phyloP scores from a whole-genome alignment of 257 asterid genomes.

The Buddleja alternifolia region DNA sequence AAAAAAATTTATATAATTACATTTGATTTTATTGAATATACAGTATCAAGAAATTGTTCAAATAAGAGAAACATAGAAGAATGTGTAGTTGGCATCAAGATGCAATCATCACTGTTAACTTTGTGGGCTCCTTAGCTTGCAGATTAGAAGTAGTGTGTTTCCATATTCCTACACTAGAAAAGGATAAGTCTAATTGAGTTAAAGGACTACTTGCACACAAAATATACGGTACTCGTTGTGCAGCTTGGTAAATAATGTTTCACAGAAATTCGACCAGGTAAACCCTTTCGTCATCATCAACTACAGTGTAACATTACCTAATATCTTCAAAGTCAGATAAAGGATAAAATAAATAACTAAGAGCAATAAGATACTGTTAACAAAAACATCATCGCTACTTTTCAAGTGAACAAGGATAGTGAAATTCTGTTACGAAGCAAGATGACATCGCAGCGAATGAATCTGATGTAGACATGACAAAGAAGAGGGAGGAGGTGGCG shows the following conservation, averaged over 20 bases:
- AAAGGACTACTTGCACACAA: not conserved
- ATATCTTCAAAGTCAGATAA: not conserved
- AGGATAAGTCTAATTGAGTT: not conserved
- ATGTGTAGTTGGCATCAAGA: conserved; percentile 16
- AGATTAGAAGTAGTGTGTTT: not conserved
- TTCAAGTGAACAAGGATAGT: conserved; percentile 14
- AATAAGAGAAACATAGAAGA: not conserved
- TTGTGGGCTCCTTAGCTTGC: conserved; percentile 17
- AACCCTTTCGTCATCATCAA: conserved; percentile 22
- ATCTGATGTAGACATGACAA: too few relatives aligned
- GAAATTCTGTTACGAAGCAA: too few relatives aligned
- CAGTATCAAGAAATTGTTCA: not conserved
- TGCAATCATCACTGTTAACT: conserved; percentile 3
- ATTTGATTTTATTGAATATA: not conserved
- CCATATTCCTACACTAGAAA: not conserved
- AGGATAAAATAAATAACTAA: conserved; percentile 1
- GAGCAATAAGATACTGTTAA: conserved; percentile 14
- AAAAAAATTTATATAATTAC: not conserved
- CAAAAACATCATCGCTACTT: conserved; percentile 14
- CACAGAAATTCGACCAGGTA: conserved; percentile 5
- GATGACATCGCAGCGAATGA: too few relatives aligned
- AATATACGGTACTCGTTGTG: not conserved
- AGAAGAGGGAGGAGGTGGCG: too few relatives aligned
- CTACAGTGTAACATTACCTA: not conserved
- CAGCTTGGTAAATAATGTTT: conserved; percentile 10